phyloP scores from a whole-genome alignment of 1,284 basidiomycete genomes.

The Ustilago crameri region DNA sequence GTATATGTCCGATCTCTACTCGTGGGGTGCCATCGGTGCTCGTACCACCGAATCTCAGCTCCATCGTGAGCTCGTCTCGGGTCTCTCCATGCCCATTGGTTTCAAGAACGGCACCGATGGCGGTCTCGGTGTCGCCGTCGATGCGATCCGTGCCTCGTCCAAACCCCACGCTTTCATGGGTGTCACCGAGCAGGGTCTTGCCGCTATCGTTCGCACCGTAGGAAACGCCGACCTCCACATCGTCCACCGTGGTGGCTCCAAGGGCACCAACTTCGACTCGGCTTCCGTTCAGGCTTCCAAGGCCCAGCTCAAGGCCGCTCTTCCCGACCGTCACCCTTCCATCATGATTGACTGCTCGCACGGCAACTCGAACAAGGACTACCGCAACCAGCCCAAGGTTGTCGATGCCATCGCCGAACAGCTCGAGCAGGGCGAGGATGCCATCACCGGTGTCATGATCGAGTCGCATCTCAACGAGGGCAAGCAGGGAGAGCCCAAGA shows the following conservation, averaged over 20 bases:
- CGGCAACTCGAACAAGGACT: conserved; percentile 68
- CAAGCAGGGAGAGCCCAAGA: conserved; percentile 67
- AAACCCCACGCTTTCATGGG: conserved; percentile 67
- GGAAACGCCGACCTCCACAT: conserved; percentile 75
- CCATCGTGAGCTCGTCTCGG: conserved; percentile 70
- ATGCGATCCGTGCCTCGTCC: conserved; percentile 65
- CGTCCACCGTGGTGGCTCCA: conserved; percentile 66
- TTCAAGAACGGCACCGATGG: conserved; percentile 99
- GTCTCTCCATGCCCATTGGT: conserved; percentile 71
- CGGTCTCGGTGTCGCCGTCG: conserved; percentile 70
- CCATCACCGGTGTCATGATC: conserved; percentile 95
- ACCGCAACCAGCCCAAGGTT: conserved; percentile 70
- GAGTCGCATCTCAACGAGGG: conserved; percentile 86
- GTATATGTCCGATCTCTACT: conserved; percentile 77
- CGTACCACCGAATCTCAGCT: conserved; percentile 78
- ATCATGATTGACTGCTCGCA: conserved; percentile 68
- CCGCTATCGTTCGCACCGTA: conserved; percentile 92
- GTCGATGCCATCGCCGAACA: conserved; percentile 81
- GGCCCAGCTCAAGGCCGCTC: conserved; percentile 73
- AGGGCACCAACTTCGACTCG: conserved; percentile 74
- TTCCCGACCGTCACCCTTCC: conserved; percentile 55
- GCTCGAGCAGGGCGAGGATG: conserved; percentile 78
- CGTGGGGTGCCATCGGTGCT: conserved; percentile 98
- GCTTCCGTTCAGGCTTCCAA: conserved; percentile 80
- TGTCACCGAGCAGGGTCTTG: conserved; percentile 73